phyloP scores from a whole-genome alignment of 176 grass and related monocot genomes.

The Eleusine coracana region DNA sequence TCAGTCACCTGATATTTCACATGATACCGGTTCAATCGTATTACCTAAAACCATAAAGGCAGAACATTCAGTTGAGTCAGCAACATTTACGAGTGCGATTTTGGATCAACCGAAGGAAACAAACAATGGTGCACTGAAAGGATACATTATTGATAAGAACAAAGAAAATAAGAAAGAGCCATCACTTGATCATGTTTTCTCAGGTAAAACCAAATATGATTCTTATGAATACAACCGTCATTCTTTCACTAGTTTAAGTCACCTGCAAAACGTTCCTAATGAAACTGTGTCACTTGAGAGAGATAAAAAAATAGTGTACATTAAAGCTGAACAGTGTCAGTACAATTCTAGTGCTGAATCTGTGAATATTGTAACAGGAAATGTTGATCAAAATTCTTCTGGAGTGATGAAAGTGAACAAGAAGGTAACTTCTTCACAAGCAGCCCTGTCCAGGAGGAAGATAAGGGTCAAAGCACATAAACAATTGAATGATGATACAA shows the following conservation, averaged over 20 bases:
- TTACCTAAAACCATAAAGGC: slow-evolving; percentile 37
- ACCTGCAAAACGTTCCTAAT: slow-evolving; percentile 39
- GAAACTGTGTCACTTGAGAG: slow-evolving; percentile 34
- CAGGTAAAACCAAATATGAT: slow-evolving; percentile 26
- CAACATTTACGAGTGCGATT: slow-evolving; percentile 17
- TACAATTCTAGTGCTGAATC: slow-evolving; percentile 42
- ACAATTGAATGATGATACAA: slow-evolving; percentile 25
- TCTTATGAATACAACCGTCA: slow-evolving; percentile 38
- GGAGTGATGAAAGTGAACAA: slow-evolving; percentile 44
- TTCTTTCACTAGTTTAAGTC: slow-evolving; percentile 31
- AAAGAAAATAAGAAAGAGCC: slow-evolving; percentile 35
- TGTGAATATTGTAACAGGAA: slow-evolving; percentile 29
- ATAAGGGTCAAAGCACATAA: slow-evolving; percentile 55
- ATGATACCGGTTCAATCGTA: slow-evolving; percentile 33
- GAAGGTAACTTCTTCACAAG: slow-evolving; percentile 46
- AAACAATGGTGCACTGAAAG: slow-evolving; percentile 40
- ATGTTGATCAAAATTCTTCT: slow-evolving; percentile 38
- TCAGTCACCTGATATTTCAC: slow-evolving; percentile 37
- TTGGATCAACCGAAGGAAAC: slow-evolving; percentile 41
- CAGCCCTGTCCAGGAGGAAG: slow-evolving; percentile 49
- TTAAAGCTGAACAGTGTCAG: slow-evolving; percentile 42
- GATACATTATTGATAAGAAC: slow-evolving; percentile 6
- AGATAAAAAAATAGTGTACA: slow-evolving; percentile 32
- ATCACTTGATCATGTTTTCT: slow-evolving; percentile 41
- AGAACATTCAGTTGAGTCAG: slow-evolving; percentile 27